Evolutionary conservation across 179 eudicot genomes (phyloP), one percentile per base, ranked within the genome.

Genomic region (Heliamphora pulchella): DNA sequence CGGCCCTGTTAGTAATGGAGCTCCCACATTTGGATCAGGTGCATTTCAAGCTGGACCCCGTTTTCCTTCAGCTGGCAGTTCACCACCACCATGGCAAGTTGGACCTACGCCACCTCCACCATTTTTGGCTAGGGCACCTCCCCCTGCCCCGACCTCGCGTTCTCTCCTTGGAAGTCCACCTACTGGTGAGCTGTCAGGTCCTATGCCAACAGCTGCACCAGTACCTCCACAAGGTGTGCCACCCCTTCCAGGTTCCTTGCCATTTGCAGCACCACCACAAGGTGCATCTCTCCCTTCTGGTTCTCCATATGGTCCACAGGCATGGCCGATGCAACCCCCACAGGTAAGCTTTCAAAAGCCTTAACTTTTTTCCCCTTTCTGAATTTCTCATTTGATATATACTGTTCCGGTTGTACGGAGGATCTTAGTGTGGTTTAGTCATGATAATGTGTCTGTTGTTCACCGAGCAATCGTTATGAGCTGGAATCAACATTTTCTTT

Each of bases 281-380:
- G 79, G 86, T 55, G 57, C 59, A 47, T 14, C 71, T 46, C 89
- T 76, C 71, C 78, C 93, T 65, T 73, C 86, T 8, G 89, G 89
- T 77, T 81, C 93, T 83, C 89, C 87, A 10, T 86, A 81, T 77
- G 98, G 93, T 62, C 80, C 87, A 83, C 93, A 88, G 76, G 80
- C 91, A 50, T 93, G 98, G 97, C 87, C 81, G 83, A 83, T 91
- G 83, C 97, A 84, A 84, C 82, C 84, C 0, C 89, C 68, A 4
- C 97, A 93, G 97, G 98, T 95, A 82, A 71, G 50, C 44, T 80
- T 61, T 80, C 14, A 20, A 4, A 74, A 71, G 76, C 18, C 80
- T 44, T 76, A 22, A 20, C 3, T 70, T 18, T 39, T 17, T 47
- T 15, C 14, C 47, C 4, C 20, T 80, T 51, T 61, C 44, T 8